These are phyloP conservation scores for Flaveria linearis DNA, from an alignment of 129 eudicot species.

Conservation along the genomic window DNA sequence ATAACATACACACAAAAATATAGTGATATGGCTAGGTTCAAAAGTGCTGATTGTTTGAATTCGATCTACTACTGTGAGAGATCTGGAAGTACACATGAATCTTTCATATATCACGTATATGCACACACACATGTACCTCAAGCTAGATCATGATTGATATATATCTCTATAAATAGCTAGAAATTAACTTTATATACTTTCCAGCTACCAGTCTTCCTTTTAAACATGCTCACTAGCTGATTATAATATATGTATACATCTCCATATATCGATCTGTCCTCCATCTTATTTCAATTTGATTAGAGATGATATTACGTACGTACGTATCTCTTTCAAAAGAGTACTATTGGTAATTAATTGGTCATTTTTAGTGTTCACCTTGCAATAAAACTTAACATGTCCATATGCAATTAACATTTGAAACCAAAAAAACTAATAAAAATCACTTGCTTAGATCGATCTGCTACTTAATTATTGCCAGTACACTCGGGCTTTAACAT, in stretches of 20 bases:
- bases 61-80: slow-evolving; percentile 1
- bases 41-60: slow-evolving; percentile 1
- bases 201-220: slow-evolving; percentile 26
- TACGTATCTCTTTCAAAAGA: slow-evolving; percentile 22
- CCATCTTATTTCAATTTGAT: slow-evolving; percentile 12
- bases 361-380: neutral
- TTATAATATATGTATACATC: neutral
- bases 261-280: slow-evolving; percentile 3
- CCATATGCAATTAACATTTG: no score
- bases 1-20: neutral
- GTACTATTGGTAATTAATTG: neutral
- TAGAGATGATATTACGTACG: neutral
- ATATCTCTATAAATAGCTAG: neutral
- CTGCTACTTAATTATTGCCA: slow-evolving; percentile 19
- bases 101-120: slow-evolving; percentile 29
- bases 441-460: slow-evolving; percentile 35
- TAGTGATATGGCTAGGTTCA: neutral
- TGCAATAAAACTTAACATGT: no score
- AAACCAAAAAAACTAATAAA: neutral
- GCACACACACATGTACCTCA: slow-evolving; percentile 10
- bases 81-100: slow-evolving; percentile 29
- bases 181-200: slow-evolving; percentile 25
- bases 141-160: neutral
- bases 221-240: neutral
- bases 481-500: neutral